These are phyloP conservation scores for Angophora floribunda DNA, from an alignment of 345 rosid species.

Conservation along the genomic window DNA sequence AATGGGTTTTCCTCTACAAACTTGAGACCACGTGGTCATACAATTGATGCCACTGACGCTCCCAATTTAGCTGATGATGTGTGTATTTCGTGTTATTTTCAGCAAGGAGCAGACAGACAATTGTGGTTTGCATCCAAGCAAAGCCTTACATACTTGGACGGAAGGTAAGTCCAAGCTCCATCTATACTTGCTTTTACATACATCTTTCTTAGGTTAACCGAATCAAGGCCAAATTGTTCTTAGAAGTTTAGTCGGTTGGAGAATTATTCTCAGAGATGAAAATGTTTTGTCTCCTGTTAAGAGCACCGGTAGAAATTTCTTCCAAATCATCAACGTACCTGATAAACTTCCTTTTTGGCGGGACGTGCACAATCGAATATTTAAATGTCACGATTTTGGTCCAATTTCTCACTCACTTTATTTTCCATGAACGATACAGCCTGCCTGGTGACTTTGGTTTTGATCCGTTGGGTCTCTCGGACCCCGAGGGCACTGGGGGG, in stretches of 20 bases:
- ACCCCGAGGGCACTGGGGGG: constrained; percentile 95
- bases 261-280: background rate
- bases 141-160: constrained; percentile 89
- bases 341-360: background rate
- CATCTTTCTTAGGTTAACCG: background rate
- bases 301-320: background rate
- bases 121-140: constrained; percentile 95
- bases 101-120: constrained; percentile 88
- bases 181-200: background rate
- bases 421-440: constrained; percentile 10
- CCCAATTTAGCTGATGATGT: background rate
- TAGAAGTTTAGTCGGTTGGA: background rate
- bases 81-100: background rate
- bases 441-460: constrained; percentile 95
- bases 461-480: constrained; percentile 95
- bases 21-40: background rate
- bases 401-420: background rate
- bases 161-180: constrained; percentile 44
- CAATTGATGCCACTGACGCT: background rate
- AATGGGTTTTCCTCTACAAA: background rate
- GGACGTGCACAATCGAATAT: background rate
- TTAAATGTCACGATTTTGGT: background rate
- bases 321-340: background rate
- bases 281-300: background rate
- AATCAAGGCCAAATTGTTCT: background rate